Evolutionary conservation across 371 early-diverging fungal species (phyloP).

Genomic region (Syncephalastrum sp.): DNA sequence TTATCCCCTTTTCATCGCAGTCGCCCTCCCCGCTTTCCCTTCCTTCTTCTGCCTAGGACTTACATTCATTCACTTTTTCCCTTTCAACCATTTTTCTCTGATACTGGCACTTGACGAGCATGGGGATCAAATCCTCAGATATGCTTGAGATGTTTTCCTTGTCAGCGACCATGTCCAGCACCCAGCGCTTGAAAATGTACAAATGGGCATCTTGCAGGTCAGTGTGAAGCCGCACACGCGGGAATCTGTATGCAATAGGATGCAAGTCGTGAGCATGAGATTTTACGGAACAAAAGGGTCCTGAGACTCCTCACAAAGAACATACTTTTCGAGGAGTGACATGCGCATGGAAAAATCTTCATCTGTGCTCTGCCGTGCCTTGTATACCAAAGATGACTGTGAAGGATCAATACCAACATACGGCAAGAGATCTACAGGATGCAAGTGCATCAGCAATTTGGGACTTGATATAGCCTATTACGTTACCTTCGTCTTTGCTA

Average conservation of each 20-base stretch:
- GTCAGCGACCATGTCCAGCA: slow-evolving; percentile 74
- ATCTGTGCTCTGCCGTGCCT: slow-evolving; percentile 51
- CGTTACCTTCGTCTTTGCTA: too few species aligned
- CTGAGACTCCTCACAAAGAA: not conserved
- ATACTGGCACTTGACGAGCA: slow-evolving; percentile 78
- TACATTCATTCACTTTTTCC: slow-evolving; percentile 70
- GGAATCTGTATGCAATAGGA: slow-evolving; percentile 53
- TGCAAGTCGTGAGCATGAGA: not conserved
- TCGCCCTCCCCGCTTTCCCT: not conserved
- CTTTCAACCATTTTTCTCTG: slow-evolving; percentile 65
- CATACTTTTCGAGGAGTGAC: slow-evolving; percentile 66
- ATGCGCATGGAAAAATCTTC: slow-evolving; percentile 77
- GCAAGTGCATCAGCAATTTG: not conserved
- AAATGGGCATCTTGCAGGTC: slow-evolving; percentile 85
- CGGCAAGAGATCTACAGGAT: slow-evolving; percentile 21
- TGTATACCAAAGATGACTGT: slow-evolving; percentile 73
- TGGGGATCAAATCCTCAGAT: slow-evolving; percentile 82
- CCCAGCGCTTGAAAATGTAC: slow-evolving; percentile 90
- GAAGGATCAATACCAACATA: slow-evolving; percentile 81
- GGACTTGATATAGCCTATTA: too few species aligned
- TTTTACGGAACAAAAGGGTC: too few species aligned
- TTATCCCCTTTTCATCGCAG: not conserved
- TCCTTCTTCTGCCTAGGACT: slow-evolving; percentile 11
- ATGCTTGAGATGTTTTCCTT: slow-evolving; percentile 74
- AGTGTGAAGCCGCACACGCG: slow-evolving; percentile 70